phyloP scores from a whole-genome alignment of 164 flowering plant species.

The Stephania cephalantha region DNA sequence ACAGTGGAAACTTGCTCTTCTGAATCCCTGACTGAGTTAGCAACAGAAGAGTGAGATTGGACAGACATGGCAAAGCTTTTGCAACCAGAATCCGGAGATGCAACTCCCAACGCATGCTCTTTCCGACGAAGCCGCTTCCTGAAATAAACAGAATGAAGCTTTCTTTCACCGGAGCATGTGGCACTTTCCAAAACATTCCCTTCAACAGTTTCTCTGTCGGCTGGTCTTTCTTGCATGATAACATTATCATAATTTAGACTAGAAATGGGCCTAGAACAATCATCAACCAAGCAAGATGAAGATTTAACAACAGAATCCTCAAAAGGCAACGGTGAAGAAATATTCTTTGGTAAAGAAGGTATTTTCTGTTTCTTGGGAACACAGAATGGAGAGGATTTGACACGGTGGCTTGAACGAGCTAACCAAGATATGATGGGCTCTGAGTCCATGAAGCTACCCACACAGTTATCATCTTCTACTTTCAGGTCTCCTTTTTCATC shows the following conservation, averaged over 20 bases:
- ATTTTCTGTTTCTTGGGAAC: conserved; percentile 39
- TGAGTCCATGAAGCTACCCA: conserved; percentile 53
- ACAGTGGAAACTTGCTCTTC: conserved; percentile 18
- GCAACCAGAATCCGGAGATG: conserved; percentile 13
- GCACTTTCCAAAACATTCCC: conserved; percentile 20
- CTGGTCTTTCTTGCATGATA: conserved; percentile 15
- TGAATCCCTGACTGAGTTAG: conserved; percentile 17
- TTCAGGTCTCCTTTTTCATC: conserved; percentile 20
- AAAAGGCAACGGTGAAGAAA: conserved; percentile 11
- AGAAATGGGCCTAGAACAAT: conserved; percentile 15
- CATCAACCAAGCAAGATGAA: conserved; percentile 15
- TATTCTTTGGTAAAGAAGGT: conserved; percentile 11
- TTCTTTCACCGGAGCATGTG: conserved; percentile 21
- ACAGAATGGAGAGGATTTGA: conserved; percentile 44
- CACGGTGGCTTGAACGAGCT: conserved; percentile 48
- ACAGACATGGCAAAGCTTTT: conserved; percentile 19
- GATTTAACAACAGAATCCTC: conserved; percentile 22
- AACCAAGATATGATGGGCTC: conserved; percentile 92
- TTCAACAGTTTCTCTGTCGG: conserved; percentile 19
- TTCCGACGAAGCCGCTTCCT: conserved; percentile 55
- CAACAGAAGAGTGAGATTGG: conserved; percentile 19
- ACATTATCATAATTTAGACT: conserved; percentile 15
- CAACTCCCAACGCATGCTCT: conserved; percentile 13
- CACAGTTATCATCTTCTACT: conserved; percentile 30
- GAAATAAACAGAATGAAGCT: conserved; percentile 56